Conservation (phyloP, 768 basidiomycete genomes). For the Russula brevipes region DNA sequence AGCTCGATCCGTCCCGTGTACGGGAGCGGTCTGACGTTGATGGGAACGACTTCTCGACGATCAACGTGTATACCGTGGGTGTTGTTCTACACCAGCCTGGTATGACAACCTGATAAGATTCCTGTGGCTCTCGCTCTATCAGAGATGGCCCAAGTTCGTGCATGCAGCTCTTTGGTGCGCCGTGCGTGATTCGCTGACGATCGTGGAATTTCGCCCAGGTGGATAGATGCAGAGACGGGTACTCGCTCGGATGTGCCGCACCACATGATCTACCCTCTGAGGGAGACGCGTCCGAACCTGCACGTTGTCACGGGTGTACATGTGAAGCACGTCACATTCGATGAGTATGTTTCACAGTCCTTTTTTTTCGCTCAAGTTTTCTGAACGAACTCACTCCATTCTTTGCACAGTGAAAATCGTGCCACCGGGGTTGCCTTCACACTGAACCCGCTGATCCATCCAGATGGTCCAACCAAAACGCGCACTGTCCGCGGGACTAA, state of each 20-base stretch:
- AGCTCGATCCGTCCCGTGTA: conserved; percentile 26
- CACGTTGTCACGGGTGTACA: conserved; percentile 32
- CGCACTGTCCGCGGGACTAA: conserved; percentile 31
- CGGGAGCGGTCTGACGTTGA: conserved; percentile 20
- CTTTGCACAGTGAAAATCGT: conserved; percentile 30
- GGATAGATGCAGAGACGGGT: conserved; percentile 47
- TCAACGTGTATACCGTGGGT: conserved; percentile 31
- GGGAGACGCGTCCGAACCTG: conserved; percentile 32
- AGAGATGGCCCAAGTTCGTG: conserved; percentile 54
- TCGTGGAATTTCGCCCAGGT: conserved; percentile 37
- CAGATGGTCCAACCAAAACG: conserved; percentile 11
- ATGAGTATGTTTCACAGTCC: conserved; percentile 29
- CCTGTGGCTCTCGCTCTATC: background rate
- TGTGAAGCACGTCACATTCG: conserved; percentile 35
- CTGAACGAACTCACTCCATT: background rate
- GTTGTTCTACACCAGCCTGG: no score
- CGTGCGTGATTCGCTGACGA: background rate
- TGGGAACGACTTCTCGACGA: conserved; percentile 27
- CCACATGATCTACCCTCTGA: conserved; percentile 34
- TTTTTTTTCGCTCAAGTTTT: background rate
- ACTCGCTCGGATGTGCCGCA: conserved; percentile 52
- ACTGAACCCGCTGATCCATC: conserved; percentile 29
- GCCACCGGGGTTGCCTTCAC: conserved; percentile 39
- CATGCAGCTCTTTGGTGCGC: no score
- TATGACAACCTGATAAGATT: no score